Conservation (phyloP, 2,329 filamentous ascomycete genomes). For the Aspergillus uvarum region DNA sequence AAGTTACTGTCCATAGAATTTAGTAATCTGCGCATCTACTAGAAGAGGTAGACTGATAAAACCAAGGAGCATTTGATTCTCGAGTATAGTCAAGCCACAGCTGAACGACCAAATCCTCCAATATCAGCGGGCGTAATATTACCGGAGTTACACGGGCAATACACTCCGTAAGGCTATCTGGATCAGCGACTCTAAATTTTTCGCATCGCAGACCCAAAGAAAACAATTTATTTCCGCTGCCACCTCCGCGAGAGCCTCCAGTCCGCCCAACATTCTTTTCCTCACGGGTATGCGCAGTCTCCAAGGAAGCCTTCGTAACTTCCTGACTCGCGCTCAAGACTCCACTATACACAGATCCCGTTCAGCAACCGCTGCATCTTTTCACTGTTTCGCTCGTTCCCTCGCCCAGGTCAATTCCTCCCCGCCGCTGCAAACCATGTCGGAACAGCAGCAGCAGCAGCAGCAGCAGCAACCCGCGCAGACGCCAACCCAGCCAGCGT, state of each 20-base stretch:
- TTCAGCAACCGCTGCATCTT: constrained; percentile 13
- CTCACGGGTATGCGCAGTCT: constrained; percentile 35
- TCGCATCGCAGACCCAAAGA: not conserved
- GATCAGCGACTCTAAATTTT: constrained; percentile 10
- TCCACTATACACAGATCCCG: not conserved
- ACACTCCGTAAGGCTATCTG: not conserved
- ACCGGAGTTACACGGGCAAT: constrained; percentile 12
- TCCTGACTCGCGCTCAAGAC: constrained; percentile 14
- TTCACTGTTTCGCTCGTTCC: constrained; percentile 7
- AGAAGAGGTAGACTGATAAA: too few relatives aligned
- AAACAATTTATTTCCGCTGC: not conserved
- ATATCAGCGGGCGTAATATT: constrained; percentile 2
- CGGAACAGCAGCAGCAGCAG: constrained; percentile 11
- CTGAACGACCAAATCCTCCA: too few relatives aligned
- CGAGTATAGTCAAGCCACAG: too few relatives aligned
- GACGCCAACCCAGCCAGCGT: not conserved
- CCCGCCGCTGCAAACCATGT: constrained; percentile 24
- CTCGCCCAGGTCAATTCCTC: constrained; percentile 18
- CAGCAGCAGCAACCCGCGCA: not conserved
- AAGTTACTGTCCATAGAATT: too few relatives aligned
- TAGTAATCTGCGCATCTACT: not conserved
- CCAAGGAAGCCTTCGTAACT: constrained; percentile 16
- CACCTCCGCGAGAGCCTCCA: not conserved
- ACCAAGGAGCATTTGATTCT: too few relatives aligned
- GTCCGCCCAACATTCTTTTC: constrained; percentile 1